Evolutionary conservation across 768 basidiomycete genomes (phyloP).

Genomic region (Rhizopogon rudus): DNA sequence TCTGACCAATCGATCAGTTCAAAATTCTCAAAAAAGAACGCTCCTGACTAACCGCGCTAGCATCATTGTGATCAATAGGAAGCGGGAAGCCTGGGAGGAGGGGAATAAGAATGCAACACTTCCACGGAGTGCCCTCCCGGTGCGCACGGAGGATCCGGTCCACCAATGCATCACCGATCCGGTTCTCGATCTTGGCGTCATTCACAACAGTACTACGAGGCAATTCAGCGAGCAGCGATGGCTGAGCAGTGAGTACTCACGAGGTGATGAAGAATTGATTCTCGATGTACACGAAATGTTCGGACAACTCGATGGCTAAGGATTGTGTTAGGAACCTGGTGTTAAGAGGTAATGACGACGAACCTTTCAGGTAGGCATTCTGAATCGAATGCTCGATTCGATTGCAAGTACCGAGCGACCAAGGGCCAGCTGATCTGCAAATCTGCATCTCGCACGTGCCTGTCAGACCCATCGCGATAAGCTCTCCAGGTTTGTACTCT

Average conservation of each 20-base stretch:
- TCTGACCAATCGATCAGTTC: slow-evolving; percentile 35
- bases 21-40: background rate
- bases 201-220: slow-evolving; percentile 68
- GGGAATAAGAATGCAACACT: slow-evolving; percentile 89
- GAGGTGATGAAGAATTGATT: slow-evolving; percentile 91
- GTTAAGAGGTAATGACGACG: slow-evolving; percentile 1
- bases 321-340: background rate
- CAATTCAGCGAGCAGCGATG: background rate
- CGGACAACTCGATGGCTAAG: slow-evolving; percentile 85
- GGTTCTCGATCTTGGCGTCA: slow-evolving; percentile 85
- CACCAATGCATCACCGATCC: slow-evolving; percentile 91
- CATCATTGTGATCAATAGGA: slow-evolving; percentile 89
- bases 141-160: slow-evolving; percentile 88
- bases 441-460: slow-evolving; percentile 98
- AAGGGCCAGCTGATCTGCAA: slow-evolving; percentile 90
- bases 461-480: slow-evolving; percentile 74
- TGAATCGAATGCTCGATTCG: slow-evolving; percentile 90
- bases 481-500: slow-evolving; percentile 81
- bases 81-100: slow-evolving; percentile 91
- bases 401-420: slow-evolving; percentile 90
- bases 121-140: slow-evolving; percentile 77
- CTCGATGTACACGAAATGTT: slow-evolving; percentile 98
- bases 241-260: slow-evolving; percentile 37
- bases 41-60: slow-evolving; percentile 66
- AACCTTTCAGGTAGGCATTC: slow-evolving; percentile 89